Evolutionary conservation across 352 stramenopile genomes (phyloP).

Genomic region (Halophytophthora batemanensis): DNA sequence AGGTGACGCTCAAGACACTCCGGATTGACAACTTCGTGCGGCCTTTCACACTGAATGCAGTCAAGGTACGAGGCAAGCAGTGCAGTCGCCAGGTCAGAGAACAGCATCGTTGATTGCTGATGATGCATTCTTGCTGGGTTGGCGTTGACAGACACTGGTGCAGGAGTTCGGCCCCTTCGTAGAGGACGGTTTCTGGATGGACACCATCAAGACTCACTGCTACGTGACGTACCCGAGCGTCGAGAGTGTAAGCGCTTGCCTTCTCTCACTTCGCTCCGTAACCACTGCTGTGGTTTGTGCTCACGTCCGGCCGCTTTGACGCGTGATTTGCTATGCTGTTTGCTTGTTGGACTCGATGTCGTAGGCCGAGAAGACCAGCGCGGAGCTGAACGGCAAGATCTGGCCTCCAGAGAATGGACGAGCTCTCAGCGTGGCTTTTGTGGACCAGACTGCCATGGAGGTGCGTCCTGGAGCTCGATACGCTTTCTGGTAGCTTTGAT

Average conservation of each 20-base stretch:
- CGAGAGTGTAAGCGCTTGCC: conserved; percentile 37
- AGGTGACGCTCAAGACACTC: conserved; percentile 20
- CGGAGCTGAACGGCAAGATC: conserved; percentile 44
- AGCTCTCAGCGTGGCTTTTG: conserved; percentile 35
- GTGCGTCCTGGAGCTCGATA: conserved; percentile 15
- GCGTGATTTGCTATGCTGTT: not conserved
- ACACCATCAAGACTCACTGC: conserved; percentile 86
- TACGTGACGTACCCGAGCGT: conserved; percentile 64
- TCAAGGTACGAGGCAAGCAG: conserved; percentile 41
- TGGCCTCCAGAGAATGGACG: conserved; percentile 68
- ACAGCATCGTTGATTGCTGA: not conserved
- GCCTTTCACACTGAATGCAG: conserved; percentile 72
- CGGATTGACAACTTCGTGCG: conserved; percentile 74
- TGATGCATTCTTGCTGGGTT: conserved; percentile 3
- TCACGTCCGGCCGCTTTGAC: not conserved
- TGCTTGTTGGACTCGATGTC: not conserved
- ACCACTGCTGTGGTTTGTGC: not conserved
- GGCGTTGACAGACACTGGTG: conserved; percentile 37
- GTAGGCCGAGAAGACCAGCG: conserved; percentile 47
- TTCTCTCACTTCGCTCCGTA: not conserved
- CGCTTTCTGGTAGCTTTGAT: not conserved
- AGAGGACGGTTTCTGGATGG: conserved; percentile 84
- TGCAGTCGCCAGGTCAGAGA: no score
- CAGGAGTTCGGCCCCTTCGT: conserved; percentile 56
- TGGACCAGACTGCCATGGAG: conserved; percentile 43